These are phyloP conservation scores for Yamadazyma laniorum DNA, from an alignment of 805 yeast species.

Conservation along the genomic window DNA sequence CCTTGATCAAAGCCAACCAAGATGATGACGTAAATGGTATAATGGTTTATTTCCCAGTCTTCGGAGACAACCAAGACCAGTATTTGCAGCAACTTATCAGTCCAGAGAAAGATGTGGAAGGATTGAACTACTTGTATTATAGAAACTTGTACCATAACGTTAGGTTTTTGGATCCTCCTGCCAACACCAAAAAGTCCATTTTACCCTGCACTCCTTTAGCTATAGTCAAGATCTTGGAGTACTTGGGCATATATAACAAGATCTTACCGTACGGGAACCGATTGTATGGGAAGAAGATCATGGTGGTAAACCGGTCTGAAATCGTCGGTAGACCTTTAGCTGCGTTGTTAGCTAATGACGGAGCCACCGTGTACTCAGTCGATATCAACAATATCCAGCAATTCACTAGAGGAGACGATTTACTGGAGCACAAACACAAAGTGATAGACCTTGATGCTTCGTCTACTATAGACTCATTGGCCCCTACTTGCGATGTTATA, in stretches of 20 bases:
- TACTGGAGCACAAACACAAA: slow-evolving; percentile 76
- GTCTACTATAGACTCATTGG: slow-evolving; percentile 57
- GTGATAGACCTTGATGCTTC: slow-evolving; percentile 50
- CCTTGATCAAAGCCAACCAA: slow-evolving; percentile 75
- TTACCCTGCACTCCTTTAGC: slow-evolving; percentile 97
- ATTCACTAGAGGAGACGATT: slow-evolving; percentile 92
- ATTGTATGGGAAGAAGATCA: slow-evolving; percentile 86
- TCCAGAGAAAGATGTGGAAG: slow-evolving; percentile 94
- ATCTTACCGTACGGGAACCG: slow-evolving; percentile 86
- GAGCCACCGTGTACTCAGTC: slow-evolving; percentile 92
- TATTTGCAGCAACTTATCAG: slow-evolving; percentile 91
- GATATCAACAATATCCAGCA: slow-evolving; percentile 85
- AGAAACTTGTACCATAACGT: slow-evolving; percentile 94
- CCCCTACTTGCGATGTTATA: slow-evolving; percentile 80
- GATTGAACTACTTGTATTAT: slow-evolving; percentile 84
- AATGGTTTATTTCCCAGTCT: slow-evolving; percentile 96
- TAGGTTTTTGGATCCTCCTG: slow-evolving; percentile 74
- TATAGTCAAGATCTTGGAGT: slow-evolving; percentile 87
- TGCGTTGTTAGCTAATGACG: slow-evolving; percentile 93
- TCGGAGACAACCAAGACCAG: slow-evolving; percentile 92
- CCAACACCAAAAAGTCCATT: slow-evolving; percentile 70
- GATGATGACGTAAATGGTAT: slow-evolving; percentile 82
- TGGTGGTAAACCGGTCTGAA: slow-evolving; percentile 90
- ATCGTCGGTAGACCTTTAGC: slow-evolving; percentile 98
- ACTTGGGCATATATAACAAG: slow-evolving; percentile 80